These are phyloP conservation scores for Citrus trifoliata DNA, from an alignment of 345 rosid species.

Conservation along the genomic window DNA sequence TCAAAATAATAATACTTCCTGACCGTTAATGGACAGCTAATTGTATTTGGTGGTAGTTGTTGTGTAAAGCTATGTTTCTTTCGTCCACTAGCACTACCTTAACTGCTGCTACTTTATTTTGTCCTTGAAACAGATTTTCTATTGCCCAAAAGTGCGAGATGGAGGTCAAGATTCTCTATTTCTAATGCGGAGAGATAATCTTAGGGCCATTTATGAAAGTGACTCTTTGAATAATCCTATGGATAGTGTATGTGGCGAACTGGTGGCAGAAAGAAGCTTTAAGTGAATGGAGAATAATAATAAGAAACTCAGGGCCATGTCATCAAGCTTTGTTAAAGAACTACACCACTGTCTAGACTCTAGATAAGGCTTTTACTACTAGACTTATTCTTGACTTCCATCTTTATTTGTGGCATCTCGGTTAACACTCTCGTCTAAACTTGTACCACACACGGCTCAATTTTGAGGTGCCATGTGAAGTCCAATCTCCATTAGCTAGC, in stretches of 20 bases:
- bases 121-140: not conserved
- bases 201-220: conserved; percentile 4
- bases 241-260: conserved; percentile 6
- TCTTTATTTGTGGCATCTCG: not conserved
- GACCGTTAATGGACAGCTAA: not conserved
- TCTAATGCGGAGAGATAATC: not conserved
- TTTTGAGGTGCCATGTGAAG: not conserved
- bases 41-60: not conserved
- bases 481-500: not conserved
- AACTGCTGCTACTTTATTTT: not conserved
- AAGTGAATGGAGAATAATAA: conserved; percentile 1
- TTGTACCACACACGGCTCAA: not conserved
- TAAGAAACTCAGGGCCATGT: not conserved
- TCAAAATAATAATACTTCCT: conserved; percentile 4
- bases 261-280: not conserved
- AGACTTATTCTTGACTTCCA: not conserved
- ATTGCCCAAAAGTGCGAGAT: not conserved
- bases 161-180: not conserved
- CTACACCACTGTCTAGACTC: not conserved
- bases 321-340: not conserved
- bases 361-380: not conserved
- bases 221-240: not conserved
- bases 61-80: not conserved
- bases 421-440: not conserved
- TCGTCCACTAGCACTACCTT: conserved; percentile 2